These are phyloP conservation scores for Daedaleopsis nitida DNA, from an alignment of 768 basidiomycete genomes.

Conservation along the genomic window DNA sequence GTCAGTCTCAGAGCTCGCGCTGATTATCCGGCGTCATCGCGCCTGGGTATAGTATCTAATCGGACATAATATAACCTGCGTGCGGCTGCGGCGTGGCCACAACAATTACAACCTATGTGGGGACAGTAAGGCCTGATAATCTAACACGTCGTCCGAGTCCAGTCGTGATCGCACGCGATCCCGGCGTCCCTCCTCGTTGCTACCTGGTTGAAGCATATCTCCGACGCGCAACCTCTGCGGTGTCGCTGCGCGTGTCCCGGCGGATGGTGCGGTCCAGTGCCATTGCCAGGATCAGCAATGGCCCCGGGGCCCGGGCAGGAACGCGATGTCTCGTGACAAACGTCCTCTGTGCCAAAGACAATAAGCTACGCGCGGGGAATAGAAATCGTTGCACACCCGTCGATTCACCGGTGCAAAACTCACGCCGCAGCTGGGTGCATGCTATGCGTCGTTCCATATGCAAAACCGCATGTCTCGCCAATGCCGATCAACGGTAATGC, in stretches of 20 bases:
- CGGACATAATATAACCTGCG: slow-evolving; percentile 18
- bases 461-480: slow-evolving; percentile 70
- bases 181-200: slow-evolving; percentile 1
- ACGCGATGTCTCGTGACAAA: slow-evolving; percentile 13
- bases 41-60: slow-evolving; percentile 7
- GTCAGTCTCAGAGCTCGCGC: background rate
- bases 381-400: background rate
- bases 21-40: slow-evolving; percentile 2
- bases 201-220: background rate
- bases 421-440: background rate
- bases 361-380: slow-evolving; percentile 14
- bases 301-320: background rate
- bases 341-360: slow-evolving; percentile 12
- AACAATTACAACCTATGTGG: slow-evolving; percentile 19
- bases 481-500: slow-evolving; percentile 63
- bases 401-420: background rate
- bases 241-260: background rate
- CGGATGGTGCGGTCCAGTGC: slow-evolving; percentile 5
- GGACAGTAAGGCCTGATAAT: slow-evolving; percentile 19
- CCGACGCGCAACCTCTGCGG: background rate
- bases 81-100: slow-evolving; percentile 11
- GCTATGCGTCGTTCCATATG: slow-evolving; percentile 58
- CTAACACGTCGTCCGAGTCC: slow-evolving; percentile 16
- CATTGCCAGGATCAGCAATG: background rate
- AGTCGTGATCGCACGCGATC: slow-evolving; percentile 14